Conservation (phyloP, 768 basidiomycete genomes). For the Serendipita sp. region DNA sequence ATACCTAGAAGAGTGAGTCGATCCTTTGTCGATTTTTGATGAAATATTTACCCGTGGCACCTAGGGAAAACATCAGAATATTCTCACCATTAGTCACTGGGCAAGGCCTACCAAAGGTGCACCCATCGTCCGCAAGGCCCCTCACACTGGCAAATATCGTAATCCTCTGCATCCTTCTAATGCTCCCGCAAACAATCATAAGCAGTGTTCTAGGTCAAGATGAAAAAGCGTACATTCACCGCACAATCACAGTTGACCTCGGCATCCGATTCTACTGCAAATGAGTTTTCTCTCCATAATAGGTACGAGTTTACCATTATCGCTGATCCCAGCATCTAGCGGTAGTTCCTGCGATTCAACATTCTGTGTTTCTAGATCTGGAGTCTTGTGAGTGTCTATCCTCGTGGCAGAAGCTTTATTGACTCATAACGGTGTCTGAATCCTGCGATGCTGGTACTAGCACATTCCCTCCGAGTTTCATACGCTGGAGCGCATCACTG, state of each 20-base stretch:
- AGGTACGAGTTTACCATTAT: too few relatives aligned
- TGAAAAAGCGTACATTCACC: conserved; percentile 18
- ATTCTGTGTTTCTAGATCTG: conserved; percentile 21
- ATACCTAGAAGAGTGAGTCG: conserved; percentile 28
- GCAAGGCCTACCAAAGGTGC: conserved; percentile 47
- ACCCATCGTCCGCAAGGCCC: conserved; percentile 59
- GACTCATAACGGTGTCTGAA: too few relatives aligned
- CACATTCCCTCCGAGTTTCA: too few relatives aligned
- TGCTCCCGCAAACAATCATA: too few relatives aligned
- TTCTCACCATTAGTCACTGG: neutral
- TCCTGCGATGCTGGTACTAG: too few relatives aligned
- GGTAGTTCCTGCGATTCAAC: too few relatives aligned
- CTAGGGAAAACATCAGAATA: conserved; percentile 17
- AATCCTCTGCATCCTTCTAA: conserved; percentile 37
- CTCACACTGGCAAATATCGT: conserved; percentile 41
- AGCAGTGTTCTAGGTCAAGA: neutral
- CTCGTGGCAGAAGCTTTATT: too few relatives aligned
- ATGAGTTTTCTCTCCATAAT: too few relatives aligned
- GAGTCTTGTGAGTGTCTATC: too few relatives aligned
- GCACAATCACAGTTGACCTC: conserved; percentile 57
- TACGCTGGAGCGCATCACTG: too few relatives aligned
- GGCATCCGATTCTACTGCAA: conserved; percentile 15
- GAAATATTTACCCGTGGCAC: conserved; percentile 41
- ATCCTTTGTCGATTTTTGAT: neutral
- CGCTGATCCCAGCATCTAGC: too few relatives aligned